Base-by-base conservation (phyloP, 306 rosid genomes). In the Corylus heterophylla region DNA sequence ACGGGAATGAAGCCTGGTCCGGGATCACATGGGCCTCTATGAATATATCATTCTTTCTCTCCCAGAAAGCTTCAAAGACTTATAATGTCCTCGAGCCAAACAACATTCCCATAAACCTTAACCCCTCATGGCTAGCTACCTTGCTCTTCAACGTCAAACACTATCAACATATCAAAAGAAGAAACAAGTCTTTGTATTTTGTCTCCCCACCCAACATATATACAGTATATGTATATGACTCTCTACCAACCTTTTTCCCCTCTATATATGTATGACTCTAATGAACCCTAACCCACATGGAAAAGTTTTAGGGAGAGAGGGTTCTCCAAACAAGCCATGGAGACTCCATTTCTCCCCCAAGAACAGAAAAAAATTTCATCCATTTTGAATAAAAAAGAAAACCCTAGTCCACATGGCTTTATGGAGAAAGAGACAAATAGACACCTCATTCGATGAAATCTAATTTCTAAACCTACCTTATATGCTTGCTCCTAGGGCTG, bases 1-100 rank as follows among this genome's bases (percentile, higher is more conserved):
- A 80, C 81, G 82, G 92, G 92, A 86, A 89, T 89, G 92, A 88
- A 88, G 92, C 92, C 90, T 86, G 88, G 90, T 88, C 89, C 92
- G 92, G 82, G 90, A 86, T 88, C 62, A 71, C 45, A 76, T 45
- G 35, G 42, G 71, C 25, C 0, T 75, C 86, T 75, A 22, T 62
- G 69, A 85, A 71, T 18, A 25, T 70, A 44, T 54, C 22, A 1
- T 22, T 56, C 54, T n/a, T 12, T 37, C 44, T 73, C 11, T 76
- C 56, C 35, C 31, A 80, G 54, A 68, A 74, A 83, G 20, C 76
- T 18, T 45, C 27, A 31, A 63, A 56, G 61, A 45, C n/a, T 1
- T 0, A 5, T 16, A 25, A 64, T 74, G 61, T 14, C 86, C 89
- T 88, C 92, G 92, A 88, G 90, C 92, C 90, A 88, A 88, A 86